phyloP scores from a whole-genome alignment of 2,329 filamentous ascomycete species.

The Bipolaris victoriae region DNA sequence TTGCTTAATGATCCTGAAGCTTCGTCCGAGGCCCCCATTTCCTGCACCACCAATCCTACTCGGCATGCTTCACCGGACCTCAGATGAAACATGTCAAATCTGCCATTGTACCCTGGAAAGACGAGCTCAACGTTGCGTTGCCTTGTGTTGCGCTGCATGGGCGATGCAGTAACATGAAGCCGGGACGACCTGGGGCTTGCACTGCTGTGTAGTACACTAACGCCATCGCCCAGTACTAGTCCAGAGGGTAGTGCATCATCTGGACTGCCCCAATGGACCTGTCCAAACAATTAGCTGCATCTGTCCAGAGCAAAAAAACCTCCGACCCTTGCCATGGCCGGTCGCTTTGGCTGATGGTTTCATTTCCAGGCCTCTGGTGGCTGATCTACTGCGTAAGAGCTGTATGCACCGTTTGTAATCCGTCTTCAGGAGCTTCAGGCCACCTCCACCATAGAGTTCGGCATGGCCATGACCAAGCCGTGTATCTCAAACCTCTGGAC shows the following conservation, averaged over 20 bases:
- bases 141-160: conserved; percentile 15
- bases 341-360: conserved; percentile 9
- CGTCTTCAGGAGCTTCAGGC: neutral
- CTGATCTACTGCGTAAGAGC: neutral
- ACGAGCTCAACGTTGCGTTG: conserved; percentile 20
- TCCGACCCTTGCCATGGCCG: conserved; percentile 25
- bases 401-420: neutral
- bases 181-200: neutral
- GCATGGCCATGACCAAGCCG: conserved; percentile 1
- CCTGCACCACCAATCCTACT: conserved; percentile 28
- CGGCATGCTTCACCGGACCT: conserved; percentile 9
- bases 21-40: conserved; percentile 21
- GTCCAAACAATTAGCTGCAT: conserved; percentile 20
- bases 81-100: conserved; percentile 28
- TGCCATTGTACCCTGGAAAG: conserved; percentile 17
- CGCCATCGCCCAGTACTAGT: conserved; percentile 20
- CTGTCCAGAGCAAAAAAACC: conserved; percentile 15
- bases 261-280: conserved; percentile 15
- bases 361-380: conserved; percentile 1
- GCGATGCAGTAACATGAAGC: conserved; percentile 1
- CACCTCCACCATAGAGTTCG: neutral
- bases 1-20: conserved; percentile 31
- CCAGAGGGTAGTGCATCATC: conserved; percentile 16
- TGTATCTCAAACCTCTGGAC: conserved; percentile 8
- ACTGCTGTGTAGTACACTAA: conserved; percentile 12